Base-by-base conservation (phyloP, 2,329 filamentous ascomycete species). In the Trichoderma pleuroti region DNA sequence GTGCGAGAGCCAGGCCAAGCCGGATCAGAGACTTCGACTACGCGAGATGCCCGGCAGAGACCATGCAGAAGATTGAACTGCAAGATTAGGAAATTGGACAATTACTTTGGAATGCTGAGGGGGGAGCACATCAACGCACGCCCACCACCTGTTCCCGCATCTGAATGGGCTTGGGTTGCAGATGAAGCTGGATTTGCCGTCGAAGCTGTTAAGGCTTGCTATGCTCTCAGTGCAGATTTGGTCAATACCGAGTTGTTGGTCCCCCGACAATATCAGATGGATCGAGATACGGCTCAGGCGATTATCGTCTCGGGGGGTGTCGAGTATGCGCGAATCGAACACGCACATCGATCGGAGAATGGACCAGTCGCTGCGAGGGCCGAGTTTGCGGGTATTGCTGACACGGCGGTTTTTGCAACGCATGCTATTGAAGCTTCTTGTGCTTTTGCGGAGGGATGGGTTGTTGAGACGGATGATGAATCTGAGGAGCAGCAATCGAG, bases 321-420 rank as follows among this genome's bases (percentile, higher is more conserved):
- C 1, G 68, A 72, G n/a, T 78, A 76, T 57, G 54, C 66, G 0
- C 28, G 32, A 0, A 71, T 75, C 1, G 76, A 78, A 65, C 30
- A 59, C 0, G 36, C 26, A 4, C 64, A 71, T 3, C 73, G 70
- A 54, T 73, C 72, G 11, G 36, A 67, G 30, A 72, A 71, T 1
- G 73, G 73, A 5, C 75, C 74, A 8, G 65, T 74, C 26, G 76
- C 74, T 5, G 64, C 65, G 12, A 71, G 54, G n/a, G 77, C 75
- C 0, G 69, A 72, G 68, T 76, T 77, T 71, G 77, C 77, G 12
- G 76, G 75, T 2, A 76, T 72, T 49, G 74, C 77, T 0, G 77
- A 78, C 46, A 65, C 57, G 52, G 78, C 78, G 1, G 36, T 72
- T 9, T 79, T 74, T 54, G 77, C 77, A 4, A 64, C 63, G 4